Base-by-base conservation (phyloP, 108 stramenopile species). In the Skeletonema marinoi region DNA sequence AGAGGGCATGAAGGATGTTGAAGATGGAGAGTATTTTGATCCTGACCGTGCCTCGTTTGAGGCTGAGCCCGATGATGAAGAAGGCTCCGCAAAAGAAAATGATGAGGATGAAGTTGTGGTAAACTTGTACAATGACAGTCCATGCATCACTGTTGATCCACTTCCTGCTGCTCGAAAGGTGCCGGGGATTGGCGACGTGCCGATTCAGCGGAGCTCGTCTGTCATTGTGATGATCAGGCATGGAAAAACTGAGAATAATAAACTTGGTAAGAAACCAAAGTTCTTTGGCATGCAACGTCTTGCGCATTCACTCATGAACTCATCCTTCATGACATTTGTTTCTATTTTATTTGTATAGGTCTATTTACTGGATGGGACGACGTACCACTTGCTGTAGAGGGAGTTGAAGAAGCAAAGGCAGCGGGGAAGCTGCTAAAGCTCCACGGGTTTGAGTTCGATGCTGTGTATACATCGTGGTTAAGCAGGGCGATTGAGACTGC, bases 401-500 rank as follows among this genome's bases (percentile, higher is more conserved):
- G 97, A 8, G 80, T 94, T 7, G 90, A 91, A 51, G 97, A 98
- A 65, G 97, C 97, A 0, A 88, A 88, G 56, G 74, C 70, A 7
- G 97, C 97, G 13, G 97, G 97, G 8, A 70, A 74, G 11, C 71
- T 96, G 12, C 71, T 97, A 25, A 92, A 92, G 50, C 39, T 73
- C 25, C 93, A 96, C 82, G 95, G 95, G 1, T 93, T 97, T 73
- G 92, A 97, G 50, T 98, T 99, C 77, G 98, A 99, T 81, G 86
- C 95, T 36, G 98, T 98, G 3, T 99, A 98, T 82, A 98, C 98
- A n/a, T 92, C 90, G 0, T 93, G 96, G 89, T 88, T 99, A n/a
- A 93, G 95, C 14, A 69, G 98, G 31, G 97, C 98, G 32, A 90
- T 97, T 31, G 93, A 90, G 58, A 94, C 94, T 4, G 76, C 89